Evolutionary conservation across 345 rosid species (phyloP).

Genomic region (Dimocarpus longan): DNA sequence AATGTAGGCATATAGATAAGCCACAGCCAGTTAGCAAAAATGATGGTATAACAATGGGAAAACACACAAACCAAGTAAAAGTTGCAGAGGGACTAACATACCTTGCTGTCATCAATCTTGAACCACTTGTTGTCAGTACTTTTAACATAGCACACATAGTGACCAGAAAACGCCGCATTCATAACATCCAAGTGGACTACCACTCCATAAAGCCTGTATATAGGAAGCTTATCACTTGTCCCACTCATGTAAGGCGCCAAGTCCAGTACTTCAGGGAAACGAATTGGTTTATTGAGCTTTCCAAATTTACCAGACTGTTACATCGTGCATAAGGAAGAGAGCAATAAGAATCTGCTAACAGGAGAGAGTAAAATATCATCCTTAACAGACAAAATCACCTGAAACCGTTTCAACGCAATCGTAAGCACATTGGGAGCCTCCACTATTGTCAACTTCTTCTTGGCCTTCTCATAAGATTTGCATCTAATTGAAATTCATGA

Average conservation of each 20-base stretch:
- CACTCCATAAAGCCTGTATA: slow-evolving; percentile 91
- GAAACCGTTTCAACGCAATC: slow-evolving; percentile 93
- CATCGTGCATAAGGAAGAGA: slow-evolving; percentile 12
- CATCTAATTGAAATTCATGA: slow-evolving; percentile 53
- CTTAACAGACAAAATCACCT: slow-evolving; percentile 45
- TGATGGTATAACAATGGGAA: neutral
- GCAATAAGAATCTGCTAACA: slow-evolving; percentile 30
- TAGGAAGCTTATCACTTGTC: slow-evolving; percentile 76
- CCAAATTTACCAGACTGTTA: slow-evolving; percentile 94
- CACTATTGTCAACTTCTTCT: slow-evolving; percentile 74
- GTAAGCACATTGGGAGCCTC: slow-evolving; percentile 98
- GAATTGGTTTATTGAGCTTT: slow-evolving; percentile 84
- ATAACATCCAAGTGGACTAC: slow-evolving; percentile 90
- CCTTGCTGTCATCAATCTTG: slow-evolving; percentile 88
- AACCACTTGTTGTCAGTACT: slow-evolving; percentile 86
- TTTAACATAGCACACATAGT: slow-evolving; percentile 87
- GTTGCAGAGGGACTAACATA: slow-evolving; percentile 37
- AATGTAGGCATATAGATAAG: neutral
- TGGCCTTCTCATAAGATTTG: slow-evolving; percentile 83
- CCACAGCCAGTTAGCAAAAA: slow-evolving; percentile 1
- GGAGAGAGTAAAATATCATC: slow-evolving; percentile 5
- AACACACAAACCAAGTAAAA: slow-evolving; percentile 10
- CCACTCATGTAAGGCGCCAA: slow-evolving; percentile 91
- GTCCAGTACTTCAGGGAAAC: slow-evolving; percentile 81
- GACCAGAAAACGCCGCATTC: slow-evolving; percentile 97